These are phyloP conservation scores for Fagopyrum tataricum DNA, from an alignment of 148 eudicot genomes.

Conservation along the genomic window DNA sequence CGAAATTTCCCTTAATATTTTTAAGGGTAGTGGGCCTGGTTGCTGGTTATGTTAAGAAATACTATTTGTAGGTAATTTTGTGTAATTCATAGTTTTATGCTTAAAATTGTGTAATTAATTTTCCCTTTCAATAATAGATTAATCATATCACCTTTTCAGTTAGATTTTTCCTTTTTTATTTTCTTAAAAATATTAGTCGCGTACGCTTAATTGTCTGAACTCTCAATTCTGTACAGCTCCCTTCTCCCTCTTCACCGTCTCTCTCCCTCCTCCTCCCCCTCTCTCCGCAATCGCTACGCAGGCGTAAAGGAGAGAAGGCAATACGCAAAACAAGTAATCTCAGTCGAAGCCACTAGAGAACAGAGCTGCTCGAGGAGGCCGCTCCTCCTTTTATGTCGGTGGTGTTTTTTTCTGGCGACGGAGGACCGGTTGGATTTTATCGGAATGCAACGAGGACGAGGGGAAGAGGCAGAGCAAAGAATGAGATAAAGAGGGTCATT, in stretches of 20 bases:
- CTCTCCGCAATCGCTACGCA: not conserved
- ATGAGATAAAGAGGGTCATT: conserved; percentile 30
- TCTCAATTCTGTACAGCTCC: not conserved
- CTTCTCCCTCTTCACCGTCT: not conserved
- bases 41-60: no score
- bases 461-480: not conserved
- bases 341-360: not conserved
- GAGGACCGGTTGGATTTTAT: conserved; percentile 4
- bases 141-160: not conserved
- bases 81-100: no score
- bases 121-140: not conserved
- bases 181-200: not conserved
- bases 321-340: not conserved
- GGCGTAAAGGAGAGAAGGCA: not conserved
- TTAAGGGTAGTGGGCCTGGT: no score
- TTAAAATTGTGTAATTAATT: no score
- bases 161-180: conserved; percentile 6
- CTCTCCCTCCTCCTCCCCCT: not conserved
- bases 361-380: not conserved
- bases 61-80: no score
- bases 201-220: conserved; percentile 2
- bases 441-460: not conserved
- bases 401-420: not conserved
- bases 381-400: not conserved
- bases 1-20: no score